Conservation (phyloP, 1,139 yeast species). For the Hansenula sp. region DNA sequence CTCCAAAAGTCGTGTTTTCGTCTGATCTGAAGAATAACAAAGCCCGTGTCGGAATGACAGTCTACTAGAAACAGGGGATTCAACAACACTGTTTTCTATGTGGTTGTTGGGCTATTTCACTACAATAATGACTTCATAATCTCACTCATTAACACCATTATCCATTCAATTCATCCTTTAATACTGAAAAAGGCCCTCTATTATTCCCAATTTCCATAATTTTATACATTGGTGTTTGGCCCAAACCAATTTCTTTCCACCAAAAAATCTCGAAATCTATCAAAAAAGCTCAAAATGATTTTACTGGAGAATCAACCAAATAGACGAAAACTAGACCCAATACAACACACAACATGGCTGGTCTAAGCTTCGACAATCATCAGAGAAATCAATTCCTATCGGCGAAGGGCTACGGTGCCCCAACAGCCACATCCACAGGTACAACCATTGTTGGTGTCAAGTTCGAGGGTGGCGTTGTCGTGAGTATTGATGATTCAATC, state of each 20-base stretch:
- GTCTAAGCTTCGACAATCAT: conserved; percentile 87
- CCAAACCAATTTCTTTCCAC: not conserved
- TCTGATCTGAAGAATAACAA: not conserved
- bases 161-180: too few species aligned
- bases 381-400: conserved; percentile 79
- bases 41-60: not conserved
- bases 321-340: not conserved
- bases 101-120: too few species aligned
- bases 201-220: too few species aligned
- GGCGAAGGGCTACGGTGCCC: conserved; percentile 68
- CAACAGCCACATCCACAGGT: conserved; percentile 94
- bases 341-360: conserved; percentile 42
- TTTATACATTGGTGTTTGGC: not conserved
- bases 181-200: too few species aligned
- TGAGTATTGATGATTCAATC: conserved; percentile 15
- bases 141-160: too few species aligned
- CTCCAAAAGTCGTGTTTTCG: not conserved
- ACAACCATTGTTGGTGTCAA: conserved; percentile 97
- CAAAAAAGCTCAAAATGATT: not conserved
- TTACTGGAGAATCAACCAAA: not conserved
- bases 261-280: not conserved
- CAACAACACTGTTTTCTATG: too few species aligned
- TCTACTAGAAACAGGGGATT: not conserved
- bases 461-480: conserved; percentile 85
- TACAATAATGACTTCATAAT: too few species aligned